A percentile compares a stretch with the other conserved stretches of the same genome.
Conservation (phyloP, 169 alveolate genomes). For the Perkinsus chesapeaki region DNA sequence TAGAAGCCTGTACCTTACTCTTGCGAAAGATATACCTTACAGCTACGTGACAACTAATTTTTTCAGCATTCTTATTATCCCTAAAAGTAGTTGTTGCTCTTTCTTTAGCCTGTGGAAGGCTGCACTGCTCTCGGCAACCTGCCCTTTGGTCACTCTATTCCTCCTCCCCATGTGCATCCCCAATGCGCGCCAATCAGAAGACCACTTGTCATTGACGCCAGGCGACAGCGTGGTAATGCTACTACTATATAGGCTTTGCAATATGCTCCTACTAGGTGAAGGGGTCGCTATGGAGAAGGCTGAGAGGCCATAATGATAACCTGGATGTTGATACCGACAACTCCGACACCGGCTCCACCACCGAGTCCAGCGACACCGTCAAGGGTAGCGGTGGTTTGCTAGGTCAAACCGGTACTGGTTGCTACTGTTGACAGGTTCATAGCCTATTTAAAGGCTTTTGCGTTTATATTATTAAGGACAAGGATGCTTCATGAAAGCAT, state of each 20-base stretch:
- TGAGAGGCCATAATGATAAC: neutral
- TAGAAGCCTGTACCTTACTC: too few species aligned
- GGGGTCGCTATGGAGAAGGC: neutral
- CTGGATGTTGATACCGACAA: neutral
- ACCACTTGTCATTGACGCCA: neutral
- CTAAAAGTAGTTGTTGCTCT: neutral
- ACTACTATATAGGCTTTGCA: neutral
- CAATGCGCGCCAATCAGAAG: neutral
- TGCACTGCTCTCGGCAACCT: neutral
- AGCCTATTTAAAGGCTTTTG: neutral
- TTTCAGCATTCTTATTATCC: too few species aligned
- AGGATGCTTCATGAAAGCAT: neutral
- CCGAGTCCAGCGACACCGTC: neutral
- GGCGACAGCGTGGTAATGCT: neutral
- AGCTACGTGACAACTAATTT: too few species aligned
- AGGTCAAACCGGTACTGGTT: neutral
- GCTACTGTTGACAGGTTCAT: neutral
- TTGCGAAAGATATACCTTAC: too few species aligned
- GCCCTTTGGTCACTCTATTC: neutral
- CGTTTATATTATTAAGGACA: neutral
- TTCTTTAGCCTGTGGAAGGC: constrained; percentile 7
- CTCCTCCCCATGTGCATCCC: constrained; percentile 2
- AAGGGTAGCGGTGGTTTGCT: neutral
- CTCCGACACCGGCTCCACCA: neutral
- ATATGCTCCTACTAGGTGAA: neutral